Base-by-base conservation (phyloP, 768 basidiomycete genomes). In the Macrolepiota fuliginosa region DNA sequence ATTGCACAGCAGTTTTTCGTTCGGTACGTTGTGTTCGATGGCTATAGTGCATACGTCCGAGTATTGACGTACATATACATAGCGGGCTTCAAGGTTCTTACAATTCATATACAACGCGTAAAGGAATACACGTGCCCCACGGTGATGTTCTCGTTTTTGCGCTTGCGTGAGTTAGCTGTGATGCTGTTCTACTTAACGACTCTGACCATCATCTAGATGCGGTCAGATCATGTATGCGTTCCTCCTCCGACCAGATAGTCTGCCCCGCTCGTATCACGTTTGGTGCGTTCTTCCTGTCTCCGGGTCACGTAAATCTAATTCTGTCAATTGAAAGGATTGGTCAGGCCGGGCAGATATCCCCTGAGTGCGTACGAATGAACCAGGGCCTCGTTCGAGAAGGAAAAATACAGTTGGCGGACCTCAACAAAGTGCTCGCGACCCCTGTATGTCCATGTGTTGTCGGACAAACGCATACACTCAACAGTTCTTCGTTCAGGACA, bases 1-100 rank as follows among this genome's bases (percentile, higher is more conserved):
- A 90, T 95, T 64, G 90, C 90, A 0, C 93, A 96, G 67, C 94
- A 96, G 73, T 70, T 95, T 67, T 92, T 96, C 74, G 94, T 96
- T 55, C 85, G 94, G 92, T 87, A 60, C 54, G 86, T 76, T 29
- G 54, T 54, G 12, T n/a, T 61, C 4, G 12, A 7, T 7, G 27
- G 10, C 2, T 40, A 13, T 10, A n/a, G n/a, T 53, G 35, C 42
- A 1, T 47, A 61, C 6, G 56, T 22, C 24, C 24, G 24, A 40
- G 56, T 7, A 19, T 55, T 58, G 4, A 42, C 27, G 36, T 53
- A 22, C 19, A 36, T 57, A 32, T 57, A 36, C 56, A 32, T 56
- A 93, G 94, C 51, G 95, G 96, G 2, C 77, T 98, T 6, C 96
- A 98, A 72, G 95, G 93, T 1, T 86, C 88, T 0, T 96, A 91